Base-by-base conservation (phyloP, 1,284 basidiomycete species). In the Ustilago trichophora region DNA sequence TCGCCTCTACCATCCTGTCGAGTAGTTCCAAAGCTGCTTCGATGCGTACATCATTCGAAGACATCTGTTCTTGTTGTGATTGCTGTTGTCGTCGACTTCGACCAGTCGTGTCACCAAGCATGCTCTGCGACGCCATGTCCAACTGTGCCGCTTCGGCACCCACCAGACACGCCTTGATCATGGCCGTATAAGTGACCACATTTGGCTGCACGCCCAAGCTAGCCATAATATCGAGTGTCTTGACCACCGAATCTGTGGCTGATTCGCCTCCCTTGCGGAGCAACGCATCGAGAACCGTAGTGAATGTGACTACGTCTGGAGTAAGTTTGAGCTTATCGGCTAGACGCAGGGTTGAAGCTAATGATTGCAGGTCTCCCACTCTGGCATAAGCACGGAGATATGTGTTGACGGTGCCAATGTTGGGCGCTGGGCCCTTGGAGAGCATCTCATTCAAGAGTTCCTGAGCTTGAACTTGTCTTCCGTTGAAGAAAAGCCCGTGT, bases 281-380 rank as follows among this genome's bases (percentile, higher is more conserved):
- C 12, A 78, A 48, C 5, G 67, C 69, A 35, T 78, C 76, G 19
- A 78, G 67, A 13, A 77, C 42, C 2, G 75, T 78, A 11, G 76
- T 78, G 25, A 69, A 77, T 0, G 76, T 77, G 16, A 75, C 57
- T 8, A 77, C 73, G 38, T 78, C 76, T 8, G 76, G 75, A 10
- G 27, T 52, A 6, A 75, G 51, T 16, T 48, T 36, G 34, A 66
- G 49, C 29, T 45, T 40, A 10, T 44, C 56, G 18, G 77, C 73
- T 2, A 45, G 19, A 4, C 72, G 67, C 24, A 78, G 36, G 9
- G 56, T 53, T 11, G 44, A 41, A 2, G 65, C 69, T 11, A 78
- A 44, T 9, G 58, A 42, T 15, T 41, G 35, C 10, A 72, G 37
- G 26, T 77, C 56, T 3, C 60, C 56, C 3, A 53, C n/a, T 11